phyloP scores from a whole-genome alignment of 2,329 filamentous ascomycete species.

The Diplodia sapinea region DNA sequence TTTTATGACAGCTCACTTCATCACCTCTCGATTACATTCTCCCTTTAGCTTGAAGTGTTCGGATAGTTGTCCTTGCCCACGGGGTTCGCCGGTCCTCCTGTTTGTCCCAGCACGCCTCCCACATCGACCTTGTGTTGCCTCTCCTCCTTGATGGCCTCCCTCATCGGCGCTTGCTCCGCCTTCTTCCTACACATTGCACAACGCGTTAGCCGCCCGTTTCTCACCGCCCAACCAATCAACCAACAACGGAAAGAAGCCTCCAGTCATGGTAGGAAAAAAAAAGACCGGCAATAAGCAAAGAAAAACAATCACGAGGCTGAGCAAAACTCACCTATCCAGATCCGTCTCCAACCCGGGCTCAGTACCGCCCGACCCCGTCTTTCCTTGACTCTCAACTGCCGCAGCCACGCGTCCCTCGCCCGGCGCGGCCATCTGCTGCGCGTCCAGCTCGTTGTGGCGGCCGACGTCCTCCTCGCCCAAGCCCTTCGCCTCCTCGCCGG shows the following conservation, averaged over 20 bases:
- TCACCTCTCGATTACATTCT: neutral
- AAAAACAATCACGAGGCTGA: neutral
- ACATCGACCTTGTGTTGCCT: conserved; percentile 47
- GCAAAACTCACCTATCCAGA: conserved; percentile 48
- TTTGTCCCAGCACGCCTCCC: conserved; percentile 53
- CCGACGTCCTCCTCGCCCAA: conserved; percentile 50
- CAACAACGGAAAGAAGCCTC: neutral
- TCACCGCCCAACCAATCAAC: neutral
- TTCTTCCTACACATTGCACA: conserved; percentile 51
- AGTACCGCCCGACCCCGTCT: conserved; percentile 44
- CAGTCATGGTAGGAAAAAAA: neutral
- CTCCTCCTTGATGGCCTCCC: conserved; percentile 50
- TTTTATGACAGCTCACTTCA: neutral
- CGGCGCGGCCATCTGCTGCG: conserved; percentile 53
- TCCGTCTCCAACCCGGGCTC: conserved; percentile 52
- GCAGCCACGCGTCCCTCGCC: conserved; percentile 54
- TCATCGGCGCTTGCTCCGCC: conserved; percentile 53
- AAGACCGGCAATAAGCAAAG: neutral
- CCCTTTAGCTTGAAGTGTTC: conserved; percentile 6
- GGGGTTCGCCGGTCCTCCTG: conserved; percentile 52
- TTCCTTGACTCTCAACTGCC: conserved; percentile 46
- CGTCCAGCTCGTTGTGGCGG: conserved; percentile 54
- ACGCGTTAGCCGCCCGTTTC: neutral
- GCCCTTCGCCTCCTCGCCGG: conserved; percentile 53
- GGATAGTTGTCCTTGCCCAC: conserved; percentile 30